Base-by-base conservation (phyloP, 805 yeast species). In the Ogataea degrootiae region DNA sequence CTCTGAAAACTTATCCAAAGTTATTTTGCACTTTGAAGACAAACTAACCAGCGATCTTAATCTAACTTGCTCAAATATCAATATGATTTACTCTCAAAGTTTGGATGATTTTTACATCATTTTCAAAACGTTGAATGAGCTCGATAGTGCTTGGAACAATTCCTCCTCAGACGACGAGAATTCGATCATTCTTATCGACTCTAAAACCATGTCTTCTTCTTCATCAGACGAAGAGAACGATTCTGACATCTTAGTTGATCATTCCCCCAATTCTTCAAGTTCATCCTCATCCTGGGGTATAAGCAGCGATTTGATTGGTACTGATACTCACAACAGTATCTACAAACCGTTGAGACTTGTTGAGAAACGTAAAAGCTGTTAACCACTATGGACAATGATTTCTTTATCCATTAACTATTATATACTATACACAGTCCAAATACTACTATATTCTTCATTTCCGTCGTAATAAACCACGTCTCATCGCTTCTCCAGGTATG, bases 31-130 rank as follows among this genome's bases (percentile, higher is more conserved):
- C 21, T 59, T 60, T 22, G 55, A 55, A 43, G 49, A 48, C 5
- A 57, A 52, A 11, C 40, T 64, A 21, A 46, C 48, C 15, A 33
- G 51, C 1, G 67, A 64, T 26, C 49, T 64, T 45, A 51, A 45
- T 39, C 41, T 47, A 22, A 58, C 57, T 11, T 55, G 60, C 6
- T 37, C 48, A 4, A 57, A 55, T 34, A 58, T 60, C 39, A 60
- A 57, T 47, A 16, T 35, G 4, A 37, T 55, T 6, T 60, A 63
- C 41, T 50, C 44, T 14, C 59, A 62, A 31, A 63, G 62, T 41
- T 37, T 64, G n/a, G 54, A 60, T 15, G 65, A 63, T 34, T 64
- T 64, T 42, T 49, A 55, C 22, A 41, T 58, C 15, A 58, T 63
- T 14, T 60, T 59, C 44, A 57, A 58, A 34, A 50, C 65, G 2